Evolutionary conservation across 1,139 yeast species (phyloP), one percentile per base, ranked within the genome.

Genomic region (Yamadazyma blattariae): DNA sequence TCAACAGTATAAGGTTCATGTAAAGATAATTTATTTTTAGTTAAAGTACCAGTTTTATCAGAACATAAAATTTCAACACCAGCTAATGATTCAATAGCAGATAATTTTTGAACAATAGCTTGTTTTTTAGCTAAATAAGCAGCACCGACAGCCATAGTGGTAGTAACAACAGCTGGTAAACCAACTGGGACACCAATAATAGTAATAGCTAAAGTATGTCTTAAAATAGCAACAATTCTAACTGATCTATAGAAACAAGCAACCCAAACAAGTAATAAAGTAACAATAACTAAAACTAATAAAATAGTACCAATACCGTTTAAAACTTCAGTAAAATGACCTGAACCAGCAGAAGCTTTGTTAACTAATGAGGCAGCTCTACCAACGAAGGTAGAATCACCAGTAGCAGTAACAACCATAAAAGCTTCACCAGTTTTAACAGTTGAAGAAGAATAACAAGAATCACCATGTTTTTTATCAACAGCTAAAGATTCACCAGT

Each of bases 131-230:
- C 97, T 63, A 90, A 79, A 87, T 89, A 89, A 64, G 97, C 97
- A 66, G 97, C 97, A 81, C 97, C 97, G 69, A 90, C 97, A 70
- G 97, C 97, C 95, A 90, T 88, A 67, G 97, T 90, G 59, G 97
- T 90, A 77, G 97, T 90, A 57, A 90, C 96, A 64, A 90, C 97
- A 67, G 96, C 97, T 69, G 97, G 97, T 65, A 90, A 82, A 85
- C 97, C 97, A 59, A 90, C 98, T 71, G 98, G 98, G 55, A 92
- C 98, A 86, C 98, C 98, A 60, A 92, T 86, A 73, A 90, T 89
- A 73, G 97, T 90, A 66, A 90, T 87, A 57, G 96, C 97, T 65
- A 92, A 78, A 57, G 95, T 81, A 77, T 82, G 89, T 77, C 97
- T 84, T 71, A 92, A 80, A 71, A 90, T 86, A 56, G 82, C 76